Evolutionary conservation across 495 filamentous ascomycete genomes (phyloP).

Genomic region (Lasiosphaeris hirsuta): DNA sequence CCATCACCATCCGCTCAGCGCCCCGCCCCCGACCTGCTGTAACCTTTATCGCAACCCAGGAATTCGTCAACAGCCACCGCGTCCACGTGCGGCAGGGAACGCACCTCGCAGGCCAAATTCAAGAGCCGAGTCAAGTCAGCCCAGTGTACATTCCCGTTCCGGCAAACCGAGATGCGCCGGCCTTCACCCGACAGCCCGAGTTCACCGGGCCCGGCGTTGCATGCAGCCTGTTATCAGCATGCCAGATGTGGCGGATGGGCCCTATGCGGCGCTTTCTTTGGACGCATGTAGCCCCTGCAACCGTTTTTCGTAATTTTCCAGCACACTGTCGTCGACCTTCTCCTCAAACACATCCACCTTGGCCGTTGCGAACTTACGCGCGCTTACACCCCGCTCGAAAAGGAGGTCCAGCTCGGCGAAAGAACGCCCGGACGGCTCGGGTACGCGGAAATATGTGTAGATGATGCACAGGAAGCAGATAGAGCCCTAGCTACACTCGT

Average conservation of each 20-base stretch:
- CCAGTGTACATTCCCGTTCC: too few species aligned
- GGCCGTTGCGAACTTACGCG: slow-evolving; percentile 64
- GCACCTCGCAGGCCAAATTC: too few species aligned
- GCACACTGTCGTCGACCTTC: slow-evolving; percentile 47
- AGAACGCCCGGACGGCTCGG: slow-evolving; percentile 65
- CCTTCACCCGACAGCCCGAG: not conserved
- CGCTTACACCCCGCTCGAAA: slow-evolving; percentile 62
- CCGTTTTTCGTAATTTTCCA: slow-evolving; percentile 47
- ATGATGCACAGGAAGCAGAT: slow-evolving; percentile 70
- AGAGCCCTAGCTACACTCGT: slow-evolving; percentile 39
- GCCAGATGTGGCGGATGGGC: not conserved
- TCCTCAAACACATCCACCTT: slow-evolving; percentile 66
- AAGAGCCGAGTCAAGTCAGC: too few species aligned
- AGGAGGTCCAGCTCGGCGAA: slow-evolving; percentile 74
- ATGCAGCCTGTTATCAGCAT: too few species aligned
- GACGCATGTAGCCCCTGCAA: slow-evolving; percentile 17
- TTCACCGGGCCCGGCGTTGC: not conserved
- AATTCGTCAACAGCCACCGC: too few species aligned
- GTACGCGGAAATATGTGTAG: slow-evolving; percentile 73
- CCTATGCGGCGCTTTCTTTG: not conserved
- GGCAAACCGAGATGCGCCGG: too few species aligned
- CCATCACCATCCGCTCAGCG: too few species aligned
- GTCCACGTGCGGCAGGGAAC: too few species aligned
- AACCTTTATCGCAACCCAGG: too few species aligned
- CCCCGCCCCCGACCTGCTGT: too few species aligned